These are phyloP conservation scores for Aureobasidium sp. DNA, from an alignment of 2,329 filamentous ascomycete genomes.

Conservation along the genomic window DNA sequence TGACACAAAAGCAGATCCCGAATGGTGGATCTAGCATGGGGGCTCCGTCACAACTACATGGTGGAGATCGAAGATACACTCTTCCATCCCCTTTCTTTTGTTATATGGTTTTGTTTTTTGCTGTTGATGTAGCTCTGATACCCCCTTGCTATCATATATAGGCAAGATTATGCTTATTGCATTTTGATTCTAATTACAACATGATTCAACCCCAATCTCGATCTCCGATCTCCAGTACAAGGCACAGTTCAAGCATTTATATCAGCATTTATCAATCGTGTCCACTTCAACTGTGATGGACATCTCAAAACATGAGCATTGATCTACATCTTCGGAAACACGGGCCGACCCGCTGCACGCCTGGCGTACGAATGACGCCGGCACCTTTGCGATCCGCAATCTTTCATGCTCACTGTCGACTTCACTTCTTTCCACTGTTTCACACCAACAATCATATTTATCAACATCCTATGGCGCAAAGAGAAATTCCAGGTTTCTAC, in stretches of 20 bases:
- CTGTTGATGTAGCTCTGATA: neutral
- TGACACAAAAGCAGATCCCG: too few species aligned
- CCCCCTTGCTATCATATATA: neutral
- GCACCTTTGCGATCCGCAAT: neutral
- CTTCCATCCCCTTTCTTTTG: neutral
- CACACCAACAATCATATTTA: too few species aligned
- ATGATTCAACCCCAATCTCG: neutral
- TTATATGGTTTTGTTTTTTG: neutral
- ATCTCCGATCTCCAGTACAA: too few species aligned
- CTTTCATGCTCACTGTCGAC: neutral
- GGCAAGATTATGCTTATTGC: neutral
- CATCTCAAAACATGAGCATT: neutral
- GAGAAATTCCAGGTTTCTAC: slow-evolving; percentile 36
- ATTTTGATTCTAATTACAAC: neutral
- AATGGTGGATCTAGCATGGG: neutral
- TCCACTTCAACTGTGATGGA: too few species aligned
- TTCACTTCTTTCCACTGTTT: neutral
- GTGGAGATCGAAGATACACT: neutral
- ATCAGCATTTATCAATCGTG: too few species aligned
- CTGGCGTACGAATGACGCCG: neutral
- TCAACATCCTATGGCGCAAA: neutral
- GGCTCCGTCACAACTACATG: too few species aligned
- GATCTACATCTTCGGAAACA: neutral
- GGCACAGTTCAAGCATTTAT: too few species aligned
- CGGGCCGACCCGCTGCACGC: slow-evolving; percentile 1